phyloP scores from a whole-genome alignment of 2,329 filamentous ascomycete genomes.

The Penicillium sp. region DNA sequence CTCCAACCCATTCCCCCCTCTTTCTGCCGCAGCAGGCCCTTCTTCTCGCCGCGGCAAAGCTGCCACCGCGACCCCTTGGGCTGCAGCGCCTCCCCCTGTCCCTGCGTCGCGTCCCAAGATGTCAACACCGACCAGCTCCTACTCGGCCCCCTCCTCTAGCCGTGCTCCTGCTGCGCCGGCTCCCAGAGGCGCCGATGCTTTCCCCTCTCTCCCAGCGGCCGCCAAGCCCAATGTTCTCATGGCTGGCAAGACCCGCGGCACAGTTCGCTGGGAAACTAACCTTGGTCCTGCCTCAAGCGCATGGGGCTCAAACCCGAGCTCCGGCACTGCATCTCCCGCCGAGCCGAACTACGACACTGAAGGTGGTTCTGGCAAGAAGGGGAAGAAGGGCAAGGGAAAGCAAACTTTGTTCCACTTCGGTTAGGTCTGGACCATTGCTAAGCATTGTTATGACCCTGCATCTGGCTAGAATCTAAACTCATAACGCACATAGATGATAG shows the following conservation, averaged over 20 bases:
- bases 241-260: slow-evolving; percentile 50
- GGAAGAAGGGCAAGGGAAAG: slow-evolving; percentile 45
- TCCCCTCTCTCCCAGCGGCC: slow-evolving; percentile 80
- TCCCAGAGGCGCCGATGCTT: slow-evolving; percentile 58
- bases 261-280: slow-evolving; percentile 48
- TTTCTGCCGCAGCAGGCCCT: slow-evolving; percentile 33
- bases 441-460: background rate
- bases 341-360: slow-evolving; percentile 24
- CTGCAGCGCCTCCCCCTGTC: slow-evolving; percentile 24
- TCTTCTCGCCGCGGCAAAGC: slow-evolving; percentile 22
- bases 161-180: slow-evolving; percentile 27
- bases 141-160: slow-evolving; percentile 26
- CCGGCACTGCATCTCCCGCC: slow-evolving; percentile 25
- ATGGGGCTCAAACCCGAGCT: slow-evolving; percentile 36
- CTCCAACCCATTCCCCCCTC: slow-evolving; percentile 50
- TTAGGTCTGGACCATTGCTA: slow-evolving; percentile 16
- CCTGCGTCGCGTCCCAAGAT: slow-evolving; percentile 24
- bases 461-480: background rate
- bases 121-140: slow-evolving; percentile 29
- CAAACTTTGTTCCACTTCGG: slow-evolving; percentile 45
- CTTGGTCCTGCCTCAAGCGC: slow-evolving; percentile 37
- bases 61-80: slow-evolving; percentile 27
- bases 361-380: slow-evolving; percentile 34
- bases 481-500: slow-evolving; percentile 1
- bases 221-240: slow-evolving; percentile 65